Evolutionary conservation across 176 grass and related monocot genomes (phyloP), one percentile per base, ranked within the genome.

Genomic region (Hsuehochloa calcarea): DNA sequence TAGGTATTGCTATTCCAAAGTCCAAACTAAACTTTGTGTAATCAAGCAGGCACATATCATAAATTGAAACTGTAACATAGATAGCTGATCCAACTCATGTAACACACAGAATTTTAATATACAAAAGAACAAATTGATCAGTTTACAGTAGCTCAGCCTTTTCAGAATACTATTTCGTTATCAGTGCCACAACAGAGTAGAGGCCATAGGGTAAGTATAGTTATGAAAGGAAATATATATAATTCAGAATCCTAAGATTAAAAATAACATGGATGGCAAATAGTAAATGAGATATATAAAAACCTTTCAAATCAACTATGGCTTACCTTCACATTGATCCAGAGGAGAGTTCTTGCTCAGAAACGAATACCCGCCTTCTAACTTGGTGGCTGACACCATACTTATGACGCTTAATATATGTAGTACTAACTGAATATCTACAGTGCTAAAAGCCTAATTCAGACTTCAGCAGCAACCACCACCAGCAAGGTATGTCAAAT

Each of bases 401-500:
- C 12, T 89, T 89, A 62, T 49, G 59, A 81, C 12, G 61, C 77
- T 84, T 79, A 86, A 51, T 80, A 75, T 20, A 77, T 15, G 37
- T 11, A 88, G 25, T 75, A 82, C 26, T 74, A 89, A 38, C 23
- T 77, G 41, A 87, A 84, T 74, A 82, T 47, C 83, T 88, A 70
- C 56, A 34, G 52, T 56, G 54, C 77, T 87, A 82, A 75, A 17
- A 17, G 44, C 47, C 68, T 89, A 91, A 49, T 75, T 89, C 80
- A 95, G 75, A 69, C 52, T 85, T 84, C 67, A 79, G 40, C 41
- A 74, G 71, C 68, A 83, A 83, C 93, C 93, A 60, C 93, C 93
- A 1, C 93, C 93, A 10, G 93, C 93, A 70, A 95, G 88, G 80
- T 90, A 89, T 45, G 93, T 95, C 44, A 95, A 79, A 87, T 95